Evolutionary conservation across 2,329 filamentous ascomycete species (phyloP).

Genomic region (Thelonectria rubi): DNA sequence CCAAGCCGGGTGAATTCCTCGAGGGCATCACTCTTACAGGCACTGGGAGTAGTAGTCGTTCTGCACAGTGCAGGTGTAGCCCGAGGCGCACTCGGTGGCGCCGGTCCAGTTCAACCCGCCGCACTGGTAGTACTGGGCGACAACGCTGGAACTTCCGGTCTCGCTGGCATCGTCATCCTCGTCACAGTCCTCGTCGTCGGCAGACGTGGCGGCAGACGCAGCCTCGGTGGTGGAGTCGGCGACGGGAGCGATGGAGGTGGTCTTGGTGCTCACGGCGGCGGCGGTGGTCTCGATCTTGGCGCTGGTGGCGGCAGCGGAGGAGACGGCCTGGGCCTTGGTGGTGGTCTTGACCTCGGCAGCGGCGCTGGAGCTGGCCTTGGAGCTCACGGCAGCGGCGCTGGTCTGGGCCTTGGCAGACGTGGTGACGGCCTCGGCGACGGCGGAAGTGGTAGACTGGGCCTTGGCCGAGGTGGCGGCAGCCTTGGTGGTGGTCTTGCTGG

Average conservation of each 20-base stretch:
- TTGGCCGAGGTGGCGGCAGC: constrained; percentile 1
- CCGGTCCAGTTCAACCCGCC: constrained; percentile 53
- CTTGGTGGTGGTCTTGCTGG: constrained; percentile 17
- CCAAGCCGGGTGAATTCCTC: neutral
- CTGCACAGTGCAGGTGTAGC: constrained; percentile 49
- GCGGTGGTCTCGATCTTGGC: constrained; percentile 10
- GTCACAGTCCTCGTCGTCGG: constrained; percentile 12
- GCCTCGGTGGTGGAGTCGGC: constrained; percentile 6
- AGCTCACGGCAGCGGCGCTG: constrained; percentile 2
- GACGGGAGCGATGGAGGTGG: neutral
- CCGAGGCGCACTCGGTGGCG: constrained; percentile 52
- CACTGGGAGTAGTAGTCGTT: constrained; percentile 54
- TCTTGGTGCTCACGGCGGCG: neutral
- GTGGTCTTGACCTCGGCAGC: constrained; percentile 9
- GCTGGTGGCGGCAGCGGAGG: constrained; percentile 3
- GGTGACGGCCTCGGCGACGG: constrained; percentile 6
- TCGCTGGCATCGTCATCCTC: constrained; percentile 6
- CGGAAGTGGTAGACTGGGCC: neutral
- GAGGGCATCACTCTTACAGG: constrained; percentile 18
- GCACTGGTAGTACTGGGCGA: constrained; percentile 46
- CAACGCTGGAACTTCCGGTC: neutral
- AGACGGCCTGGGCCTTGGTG: neutral
- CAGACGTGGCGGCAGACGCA: neutral
- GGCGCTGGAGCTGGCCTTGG: neutral
- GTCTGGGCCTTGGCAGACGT: constrained; percentile 15